A percentile compares a stretch with the other conserved stretches of the same genome.
Evolutionary conservation across 306 rosid species (phyloP).

Genomic region (Mimosa pudica): DNA sequence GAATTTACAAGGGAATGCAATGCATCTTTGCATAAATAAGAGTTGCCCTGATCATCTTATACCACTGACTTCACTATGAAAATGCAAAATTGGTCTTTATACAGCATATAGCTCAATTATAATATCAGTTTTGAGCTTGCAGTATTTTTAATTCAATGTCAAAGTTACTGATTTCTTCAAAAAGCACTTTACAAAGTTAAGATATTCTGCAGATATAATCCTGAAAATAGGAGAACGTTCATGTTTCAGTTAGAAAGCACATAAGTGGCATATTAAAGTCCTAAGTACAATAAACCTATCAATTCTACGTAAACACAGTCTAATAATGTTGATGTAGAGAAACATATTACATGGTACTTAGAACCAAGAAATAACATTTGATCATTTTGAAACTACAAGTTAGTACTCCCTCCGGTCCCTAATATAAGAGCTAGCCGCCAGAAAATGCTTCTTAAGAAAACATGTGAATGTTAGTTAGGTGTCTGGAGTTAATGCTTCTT

Average conservation of each 20-base stretch:
- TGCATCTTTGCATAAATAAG: slow-evolving; percentile 7
- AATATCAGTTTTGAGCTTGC: slow-evolving; percentile 18
- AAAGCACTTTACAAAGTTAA: slow-evolving; percentile 30
- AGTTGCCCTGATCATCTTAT: slow-evolving; percentile 22
- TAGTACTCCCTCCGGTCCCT: not conserved
- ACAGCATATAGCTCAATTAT: slow-evolving; percentile 33
- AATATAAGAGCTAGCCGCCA: too few relatives aligned
- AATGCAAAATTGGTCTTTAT: not conserved
- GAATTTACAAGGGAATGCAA: slow-evolving; percentile 31
- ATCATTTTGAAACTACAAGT: slow-evolving; percentile 10
- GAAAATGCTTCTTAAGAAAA: too few relatives aligned
- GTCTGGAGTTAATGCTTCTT: too few relatives aligned
- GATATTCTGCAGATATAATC: slow-evolving; percentile 29
- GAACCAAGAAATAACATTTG: not conserved
- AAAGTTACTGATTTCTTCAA: slow-evolving; percentile 32
- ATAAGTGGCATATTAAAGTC: slow-evolving; percentile 4
- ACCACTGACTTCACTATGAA: slow-evolving; percentile 22
- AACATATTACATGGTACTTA: not conserved
- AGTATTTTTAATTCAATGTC: slow-evolving; percentile 29
- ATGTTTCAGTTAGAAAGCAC: slow-evolving; percentile 15
- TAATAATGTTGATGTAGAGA: not conserved
- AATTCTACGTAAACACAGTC: slow-evolving; percentile 18
- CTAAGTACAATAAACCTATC: not conserved
- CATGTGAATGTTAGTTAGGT: too few relatives aligned
- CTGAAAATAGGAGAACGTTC: slow-evolving; percentile 20